Base-by-base conservation (phyloP, 495 filamentous ascomycete genomes). In the Eremomyces bilateralis region DNA sequence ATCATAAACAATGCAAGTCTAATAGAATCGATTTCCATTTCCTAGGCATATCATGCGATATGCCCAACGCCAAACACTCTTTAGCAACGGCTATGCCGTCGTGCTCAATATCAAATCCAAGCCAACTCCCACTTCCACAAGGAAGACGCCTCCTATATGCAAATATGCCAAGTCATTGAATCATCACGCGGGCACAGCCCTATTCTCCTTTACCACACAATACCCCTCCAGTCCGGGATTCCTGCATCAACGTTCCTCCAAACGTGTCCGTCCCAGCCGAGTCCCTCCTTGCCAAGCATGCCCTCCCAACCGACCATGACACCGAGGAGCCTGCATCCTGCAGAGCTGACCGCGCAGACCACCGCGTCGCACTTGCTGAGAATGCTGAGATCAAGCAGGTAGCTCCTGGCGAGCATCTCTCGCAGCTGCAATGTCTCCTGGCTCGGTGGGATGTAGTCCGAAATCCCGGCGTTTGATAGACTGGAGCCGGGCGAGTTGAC, bases 281-380 rank as follows among this genome's bases (percentile, higher is more conserved):
- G n/a, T 20, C 57, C 51, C 15, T 53, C 59, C 16, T 61, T 36
- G 10, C 49, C 53, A 34, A 80, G 54, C 16, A 64, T 71, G 3
- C 53, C 61, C 15, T 80, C 71, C 78, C 78, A 82, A 1, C 76
- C 76, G 73, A 80, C 69, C 62, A 81, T 72, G 32, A 84, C 74
- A 15, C 67, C 78, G 31, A 84, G 41, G 31, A 83, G 29, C 17
- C 72, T 54, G 44, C 78, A 84, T 2, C 67, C 70, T 41, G 63
- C 60, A 33, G 67, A 61, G 32, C 69, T 72, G 20, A 75, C 71
- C 6, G 65, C 69, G 43, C 75, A 81, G 1, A 81, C 61, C 11
- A 80, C 58, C 10, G 48, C 59, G 45, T 76, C 71, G 31, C 69
- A 71, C 20, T 56, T 42, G 1, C 67, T 69, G 17, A 84, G 46